These are phyloP conservation scores for Raphanus hybrid DNA, from an alignment of 441 rosid species.

Conservation along the genomic window DNA sequence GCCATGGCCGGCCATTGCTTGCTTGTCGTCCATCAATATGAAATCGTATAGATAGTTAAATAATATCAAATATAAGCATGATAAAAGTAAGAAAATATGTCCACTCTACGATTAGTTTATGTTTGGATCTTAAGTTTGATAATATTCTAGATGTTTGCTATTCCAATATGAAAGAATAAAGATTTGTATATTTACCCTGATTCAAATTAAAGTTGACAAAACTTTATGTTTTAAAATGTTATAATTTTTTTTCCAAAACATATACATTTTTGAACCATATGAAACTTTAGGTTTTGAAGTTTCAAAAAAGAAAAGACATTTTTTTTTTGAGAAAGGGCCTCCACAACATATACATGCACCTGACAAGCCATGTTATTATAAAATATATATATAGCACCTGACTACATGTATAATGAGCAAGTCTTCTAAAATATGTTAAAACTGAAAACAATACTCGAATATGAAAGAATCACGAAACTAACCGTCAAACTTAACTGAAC, in stretches of 20 bases:
- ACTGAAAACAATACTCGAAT: not conserved
- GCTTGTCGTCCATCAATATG: not conserved
- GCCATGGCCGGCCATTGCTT: not conserved
- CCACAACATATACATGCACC: not conserved
- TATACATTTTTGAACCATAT: too few relatives aligned
- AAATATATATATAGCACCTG: not conserved
- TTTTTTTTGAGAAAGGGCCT: too few relatives aligned
- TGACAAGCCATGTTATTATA: not conserved
- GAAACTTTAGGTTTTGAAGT: too few relatives aligned
- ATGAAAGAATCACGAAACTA: slow-evolving; percentile 7
- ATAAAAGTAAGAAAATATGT: not conserved
- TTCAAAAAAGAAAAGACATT: too few relatives aligned
- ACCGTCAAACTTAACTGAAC: slow-evolving; percentile 1
- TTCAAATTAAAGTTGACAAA: not conserved
- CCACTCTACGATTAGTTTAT: slow-evolving; percentile 1
- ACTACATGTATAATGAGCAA: not conserved
- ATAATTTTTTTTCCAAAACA: too few relatives aligned
- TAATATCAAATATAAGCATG: not conserved
- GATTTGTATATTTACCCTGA: not conserved
- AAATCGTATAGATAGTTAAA: not conserved
- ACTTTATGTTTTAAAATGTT: not conserved
- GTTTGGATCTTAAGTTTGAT: not conserved
- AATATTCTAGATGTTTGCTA: not conserved
- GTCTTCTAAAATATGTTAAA: not conserved
- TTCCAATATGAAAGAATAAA: not conserved